A percentile compares a stretch with the other conserved stretches of the same genome.
These are phyloP conservation scores for Clohesyomyces aquaticus DNA, from an alignment of 495 filamentous ascomycete genomes.

Conservation along the genomic window DNA sequence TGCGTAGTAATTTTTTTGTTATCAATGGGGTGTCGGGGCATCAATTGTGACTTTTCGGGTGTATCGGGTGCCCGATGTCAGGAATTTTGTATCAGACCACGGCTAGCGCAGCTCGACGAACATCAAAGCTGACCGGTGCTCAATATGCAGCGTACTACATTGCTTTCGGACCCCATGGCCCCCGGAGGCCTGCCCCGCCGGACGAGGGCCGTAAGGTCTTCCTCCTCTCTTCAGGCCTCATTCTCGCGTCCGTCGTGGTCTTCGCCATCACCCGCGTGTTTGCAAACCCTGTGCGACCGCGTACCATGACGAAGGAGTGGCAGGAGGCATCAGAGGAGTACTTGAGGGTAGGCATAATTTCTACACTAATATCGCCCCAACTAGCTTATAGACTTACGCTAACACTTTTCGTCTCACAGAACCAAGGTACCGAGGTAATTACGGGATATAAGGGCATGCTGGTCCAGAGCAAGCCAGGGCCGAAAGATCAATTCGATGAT, in stretches of 20 bases:
- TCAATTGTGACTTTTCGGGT: slow-evolving; percentile 5
- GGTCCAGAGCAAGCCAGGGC: slow-evolving; percentile 66
- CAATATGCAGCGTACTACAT: slow-evolving; percentile 88
- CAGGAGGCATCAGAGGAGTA: slow-evolving; percentile 92
- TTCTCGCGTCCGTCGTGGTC: slow-evolving; percentile 38
- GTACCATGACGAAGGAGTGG: slow-evolving; percentile 93
- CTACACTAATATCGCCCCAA: neutral
- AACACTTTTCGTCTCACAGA: slow-evolving; percentile 52
- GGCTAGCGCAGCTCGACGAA: slow-evolving; percentile 21
- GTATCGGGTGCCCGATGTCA: slow-evolving; percentile 10
- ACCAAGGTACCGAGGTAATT: slow-evolving; percentile 86
- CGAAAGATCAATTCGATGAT: slow-evolving; percentile 26
- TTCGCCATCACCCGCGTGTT: slow-evolving; percentile 44
- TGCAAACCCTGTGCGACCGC: slow-evolving; percentile 66
- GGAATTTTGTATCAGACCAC: neutral
- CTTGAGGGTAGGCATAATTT: slow-evolving; percentile 66
- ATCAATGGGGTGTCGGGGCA: slow-evolving; percentile 19
- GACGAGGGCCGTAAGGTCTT: slow-evolving; percentile 79
- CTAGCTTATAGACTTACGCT: slow-evolving; percentile 18
- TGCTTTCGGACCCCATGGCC: slow-evolving; percentile 94
- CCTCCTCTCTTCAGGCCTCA: slow-evolving; percentile 67
- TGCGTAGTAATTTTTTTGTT: slow-evolving; percentile 58
- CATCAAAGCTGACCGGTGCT: slow-evolving; percentile 24
- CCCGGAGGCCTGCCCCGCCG: slow-evolving; percentile 76
- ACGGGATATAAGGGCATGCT: slow-evolving; percentile 81